Evolutionary conservation across 1,284 basidiomycete species (phyloP).

Genomic region (Fomitopsis betulina): DNA sequence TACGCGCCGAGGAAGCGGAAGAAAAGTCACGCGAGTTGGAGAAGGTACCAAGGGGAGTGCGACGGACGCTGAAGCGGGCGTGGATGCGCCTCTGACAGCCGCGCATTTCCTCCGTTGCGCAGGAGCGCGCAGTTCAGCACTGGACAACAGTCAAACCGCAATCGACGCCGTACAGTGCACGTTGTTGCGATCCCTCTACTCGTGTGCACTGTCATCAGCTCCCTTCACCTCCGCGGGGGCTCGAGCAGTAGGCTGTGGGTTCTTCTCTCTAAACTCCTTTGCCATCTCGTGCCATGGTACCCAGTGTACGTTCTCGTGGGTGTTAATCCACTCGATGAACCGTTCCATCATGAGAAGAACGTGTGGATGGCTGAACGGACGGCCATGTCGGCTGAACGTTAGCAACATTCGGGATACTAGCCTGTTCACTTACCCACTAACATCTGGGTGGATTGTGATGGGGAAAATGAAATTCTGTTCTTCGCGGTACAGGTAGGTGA

Average conservation of each 20-base stretch:
- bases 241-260: conserved; percentile 25
- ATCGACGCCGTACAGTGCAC: background rate
- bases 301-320: conserved; percentile 69
- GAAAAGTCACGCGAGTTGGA: background rate
- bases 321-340: conserved; percentile 78
- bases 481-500: conserved; percentile 66
- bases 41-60: conserved; percentile 23
- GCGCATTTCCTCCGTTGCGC: too few species aligned
- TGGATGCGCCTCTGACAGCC: background rate
- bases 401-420: background rate
- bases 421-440: conserved; percentile 51
- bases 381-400: background rate
- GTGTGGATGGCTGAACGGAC: conserved; percentile 36
- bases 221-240: conserved; percentile 31
- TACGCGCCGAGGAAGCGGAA: conserved; percentile 20
- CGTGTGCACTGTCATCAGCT: background rate
- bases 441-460: conserved; percentile 76
- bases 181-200: background rate
- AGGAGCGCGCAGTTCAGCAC: too few species aligned
- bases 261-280: conserved; percentile 39
- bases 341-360: conserved; percentile 80
- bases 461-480: conserved; percentile 74
- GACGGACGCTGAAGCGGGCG: conserved; percentile 1
- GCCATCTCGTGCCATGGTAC: conserved; percentile 67
- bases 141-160: background rate